Conservation (phyloP, 441 rosid species). For the Aquilaria agallochum region DNA sequence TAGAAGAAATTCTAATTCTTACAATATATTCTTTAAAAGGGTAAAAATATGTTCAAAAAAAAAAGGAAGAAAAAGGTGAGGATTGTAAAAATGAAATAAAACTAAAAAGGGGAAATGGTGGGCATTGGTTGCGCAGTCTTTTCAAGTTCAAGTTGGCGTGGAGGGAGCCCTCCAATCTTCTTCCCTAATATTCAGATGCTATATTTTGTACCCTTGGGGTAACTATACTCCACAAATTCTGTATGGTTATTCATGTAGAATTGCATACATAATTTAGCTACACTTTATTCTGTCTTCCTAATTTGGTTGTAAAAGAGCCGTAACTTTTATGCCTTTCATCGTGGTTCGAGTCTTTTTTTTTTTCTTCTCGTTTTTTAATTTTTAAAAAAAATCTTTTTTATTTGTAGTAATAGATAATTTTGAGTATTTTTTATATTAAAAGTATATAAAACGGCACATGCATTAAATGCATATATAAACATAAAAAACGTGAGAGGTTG, state of each 20-base stretch:
- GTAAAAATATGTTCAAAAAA: neutral
- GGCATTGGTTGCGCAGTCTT: slow-evolving; percentile 15
- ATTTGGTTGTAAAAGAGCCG: neutral
- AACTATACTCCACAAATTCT: neutral
- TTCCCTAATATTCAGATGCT: neutral
- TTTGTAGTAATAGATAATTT: too few species aligned
- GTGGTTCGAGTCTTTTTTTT: neutral
- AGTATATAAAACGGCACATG: too few species aligned
- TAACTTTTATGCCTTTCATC: too few species aligned
- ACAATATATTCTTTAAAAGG: neutral
- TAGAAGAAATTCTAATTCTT: too few species aligned
- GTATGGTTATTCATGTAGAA: neutral
- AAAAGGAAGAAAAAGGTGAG: slow-evolving; percentile 9
- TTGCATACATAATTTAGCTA: too few species aligned
- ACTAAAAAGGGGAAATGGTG: slow-evolving; percentile 4
- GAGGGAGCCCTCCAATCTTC: slow-evolving; percentile 8
- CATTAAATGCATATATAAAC: too few species aligned
- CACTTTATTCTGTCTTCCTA: too few species aligned
- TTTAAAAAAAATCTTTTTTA: neutral
- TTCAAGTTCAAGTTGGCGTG: slow-evolving; percentile 15
- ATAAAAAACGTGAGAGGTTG: too few species aligned
- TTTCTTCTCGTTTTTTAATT: neutral
- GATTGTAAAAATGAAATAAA: neutral
- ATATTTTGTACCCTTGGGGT: neutral
- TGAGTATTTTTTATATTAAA: too few species aligned